Percentiles rank a stretch among this genome's conserved stretches.
phyloP scores from a whole-genome alignment of 1,284 basidiomycete genomes.

The Puccinia brachypodii region DNA sequence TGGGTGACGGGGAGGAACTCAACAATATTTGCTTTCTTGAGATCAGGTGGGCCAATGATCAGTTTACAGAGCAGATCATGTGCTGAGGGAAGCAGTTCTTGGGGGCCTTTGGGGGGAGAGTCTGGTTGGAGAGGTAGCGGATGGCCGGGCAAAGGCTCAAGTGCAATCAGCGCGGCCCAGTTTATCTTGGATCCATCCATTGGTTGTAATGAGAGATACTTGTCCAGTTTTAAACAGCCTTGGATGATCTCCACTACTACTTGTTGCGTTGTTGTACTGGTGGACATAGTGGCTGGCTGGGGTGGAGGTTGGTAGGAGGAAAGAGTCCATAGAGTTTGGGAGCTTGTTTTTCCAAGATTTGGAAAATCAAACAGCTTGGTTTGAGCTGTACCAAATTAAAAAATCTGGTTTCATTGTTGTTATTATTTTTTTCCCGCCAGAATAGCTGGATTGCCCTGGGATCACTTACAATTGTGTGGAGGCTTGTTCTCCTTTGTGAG shows the following conservation, averaged over 20 bases:
- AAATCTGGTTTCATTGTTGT: no score
- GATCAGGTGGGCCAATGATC: slow-evolving; percentile 33
- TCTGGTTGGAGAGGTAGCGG: slow-evolving; percentile 62
- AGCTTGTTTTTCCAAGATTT: background rate
- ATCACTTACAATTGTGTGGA: background rate
- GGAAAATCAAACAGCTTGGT: background rate
- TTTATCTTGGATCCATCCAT: slow-evolving; percentile 53
- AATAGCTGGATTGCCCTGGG: background rate
- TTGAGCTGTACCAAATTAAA: background rate
- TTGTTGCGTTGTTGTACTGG: slow-evolving; percentile 67
- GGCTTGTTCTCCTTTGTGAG: slow-evolving; percentile 2
- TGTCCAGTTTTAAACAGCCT: slow-evolving; percentile 74
- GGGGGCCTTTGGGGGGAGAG: slow-evolving; percentile 55
- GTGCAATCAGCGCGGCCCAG: slow-evolving; percentile 58
- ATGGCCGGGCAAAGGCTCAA: slow-evolving; percentile 55
- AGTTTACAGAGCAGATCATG: slow-evolving; percentile 8
- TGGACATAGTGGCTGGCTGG: background rate
- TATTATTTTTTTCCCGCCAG: background rate
- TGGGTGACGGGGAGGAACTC: slow-evolving; percentile 43
- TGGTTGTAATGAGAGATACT: slow-evolving; percentile 11
- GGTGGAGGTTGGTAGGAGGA: background rate
- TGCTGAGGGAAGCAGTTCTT: background rate
- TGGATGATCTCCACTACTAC: slow-evolving; percentile 82
- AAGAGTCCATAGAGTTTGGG: background rate
- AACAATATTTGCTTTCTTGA: slow-evolving; percentile 25